Percentiles rank a stretch among this genome's conserved stretches.
Conservation (phyloP, 1,139 yeast genomes). For the Candida tropicalis region DNA sequence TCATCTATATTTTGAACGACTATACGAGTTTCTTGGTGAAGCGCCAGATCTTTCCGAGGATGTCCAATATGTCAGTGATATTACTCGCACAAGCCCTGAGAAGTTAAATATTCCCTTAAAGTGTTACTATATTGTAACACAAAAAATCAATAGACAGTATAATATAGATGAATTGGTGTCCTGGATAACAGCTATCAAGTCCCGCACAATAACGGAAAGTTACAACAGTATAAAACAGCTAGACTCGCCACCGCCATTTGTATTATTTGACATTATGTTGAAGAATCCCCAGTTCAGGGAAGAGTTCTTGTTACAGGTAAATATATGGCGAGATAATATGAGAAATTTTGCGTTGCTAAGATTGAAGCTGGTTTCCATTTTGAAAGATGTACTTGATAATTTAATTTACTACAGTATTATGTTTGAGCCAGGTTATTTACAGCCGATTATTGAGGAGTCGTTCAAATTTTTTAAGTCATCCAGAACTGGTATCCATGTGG, state of each 20-base stretch:
- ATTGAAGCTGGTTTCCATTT: slow-evolving; percentile 19
- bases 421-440: slow-evolving; percentile 25
- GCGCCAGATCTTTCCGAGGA: not conserved
- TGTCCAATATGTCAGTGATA: not conserved
- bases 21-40: not conserved
- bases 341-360: slow-evolving; percentile 21
- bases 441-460: slow-evolving; percentile 20
- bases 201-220: slow-evolving; percentile 30
- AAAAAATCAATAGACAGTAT: slow-evolving; percentile 6
- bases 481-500: slow-evolving; percentile 17
- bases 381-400: slow-evolving; percentile 28
- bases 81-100: not conserved
- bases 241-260: slow-evolving; percentile 40
- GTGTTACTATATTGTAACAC: slow-evolving; percentile 12
- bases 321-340: slow-evolving; percentile 34
- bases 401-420: slow-evolving; percentile 30
- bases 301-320: slow-evolving; percentile 39
- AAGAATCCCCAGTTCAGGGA: slow-evolving; percentile 37
- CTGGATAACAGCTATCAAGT: slow-evolving; percentile 34
- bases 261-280: slow-evolving; percentile 35
- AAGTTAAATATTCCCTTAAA: slow-evolving; percentile 4
- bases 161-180: slow-evolving; percentile 19
- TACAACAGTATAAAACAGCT: slow-evolving; percentile 30
- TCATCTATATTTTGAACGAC: not conserved
- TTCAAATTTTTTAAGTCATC: slow-evolving; percentile 18